Evolutionary conservation across 306 rosid genomes (phyloP).

Genomic region (Dalbergia cochinchinensis): DNA sequence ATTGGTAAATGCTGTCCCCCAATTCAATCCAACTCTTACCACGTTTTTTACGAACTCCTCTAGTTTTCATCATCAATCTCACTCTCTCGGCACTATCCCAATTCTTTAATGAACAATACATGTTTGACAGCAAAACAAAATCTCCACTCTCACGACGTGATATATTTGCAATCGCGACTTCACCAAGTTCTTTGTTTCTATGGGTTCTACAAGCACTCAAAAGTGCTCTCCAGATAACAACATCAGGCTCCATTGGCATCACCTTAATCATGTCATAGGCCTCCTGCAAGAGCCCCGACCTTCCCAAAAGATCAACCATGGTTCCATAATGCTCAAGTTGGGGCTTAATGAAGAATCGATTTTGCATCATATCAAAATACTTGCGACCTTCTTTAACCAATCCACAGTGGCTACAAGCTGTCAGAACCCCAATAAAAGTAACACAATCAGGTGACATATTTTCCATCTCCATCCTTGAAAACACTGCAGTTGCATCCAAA

Average conservation of each 20-base stretch:
- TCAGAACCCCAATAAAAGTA: constrained; percentile 70
- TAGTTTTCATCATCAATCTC: constrained; percentile 60
- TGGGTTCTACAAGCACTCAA: constrained; percentile 72
- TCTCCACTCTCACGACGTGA: constrained; percentile 68
- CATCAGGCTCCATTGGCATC: constrained; percentile 77
- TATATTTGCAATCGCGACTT: constrained; percentile 69
- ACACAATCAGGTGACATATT: constrained; percentile 64
- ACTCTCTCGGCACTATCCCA: constrained; percentile 77
- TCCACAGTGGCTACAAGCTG: constrained; percentile 76
- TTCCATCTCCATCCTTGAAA: constrained; percentile 68
- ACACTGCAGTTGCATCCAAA: constrained; percentile 55
- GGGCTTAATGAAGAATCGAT: constrained; percentile 60
- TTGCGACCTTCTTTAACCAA: constrained; percentile 66
- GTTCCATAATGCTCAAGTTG: constrained; percentile 77
- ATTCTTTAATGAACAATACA: constrained; percentile 69
- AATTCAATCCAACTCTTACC: constrained; percentile 81
- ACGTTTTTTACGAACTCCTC: constrained; percentile 63
- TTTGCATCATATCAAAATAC: constrained; percentile 67
- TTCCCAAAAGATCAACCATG: constrained; percentile 78
- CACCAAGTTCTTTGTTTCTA: constrained; percentile 64
- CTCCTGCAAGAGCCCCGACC: constrained; percentile 71
- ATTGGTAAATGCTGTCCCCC: constrained; percentile 58
- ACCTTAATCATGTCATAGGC: constrained; percentile 58
- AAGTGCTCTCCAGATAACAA: constrained; percentile 76
- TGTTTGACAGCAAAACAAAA: constrained; percentile 73